Percentiles rank a stretch among this genome's conserved stretches.
Conservation (phyloP, 73 alveolate genomes). For the Blepharisma japonicum region DNA sequence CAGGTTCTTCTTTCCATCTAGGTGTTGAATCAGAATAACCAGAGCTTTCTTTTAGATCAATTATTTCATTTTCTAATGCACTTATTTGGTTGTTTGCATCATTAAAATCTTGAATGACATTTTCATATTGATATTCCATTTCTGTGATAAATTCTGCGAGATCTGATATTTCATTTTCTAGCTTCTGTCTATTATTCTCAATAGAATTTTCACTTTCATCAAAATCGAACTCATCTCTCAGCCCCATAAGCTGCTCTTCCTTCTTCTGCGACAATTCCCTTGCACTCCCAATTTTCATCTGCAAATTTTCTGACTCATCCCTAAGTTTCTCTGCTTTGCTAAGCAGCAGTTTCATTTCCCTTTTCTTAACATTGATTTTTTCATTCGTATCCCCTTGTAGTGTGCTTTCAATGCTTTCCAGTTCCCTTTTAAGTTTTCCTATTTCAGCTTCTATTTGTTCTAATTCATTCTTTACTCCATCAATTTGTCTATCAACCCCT, state of each 20-base stretch:
- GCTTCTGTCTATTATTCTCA: no score
- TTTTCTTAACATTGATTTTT: neutral
- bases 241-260: neutral
- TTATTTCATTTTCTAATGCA: no score
- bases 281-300: neutral
- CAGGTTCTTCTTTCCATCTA: no score
- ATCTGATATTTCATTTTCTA: no score
- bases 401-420: slow-evolving; percentile 8
- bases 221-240: no score
- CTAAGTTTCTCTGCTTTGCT: neutral
- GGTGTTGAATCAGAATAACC: no score
- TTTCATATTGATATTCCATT: no score
- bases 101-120: no score
- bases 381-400: neutral
- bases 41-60: no score
- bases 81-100: no score
- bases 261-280: neutral
- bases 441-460: neutral
- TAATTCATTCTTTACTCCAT: slow-evolving; percentile 5
- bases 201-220: no score
- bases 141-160: no score
- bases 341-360: neutral
- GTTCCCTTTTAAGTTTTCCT: neutral
- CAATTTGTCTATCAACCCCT: neutral
- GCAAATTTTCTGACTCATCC: neutral